Conservation (phyloP, 768 basidiomycete species). For the Termitomyces sp. region DNA sequence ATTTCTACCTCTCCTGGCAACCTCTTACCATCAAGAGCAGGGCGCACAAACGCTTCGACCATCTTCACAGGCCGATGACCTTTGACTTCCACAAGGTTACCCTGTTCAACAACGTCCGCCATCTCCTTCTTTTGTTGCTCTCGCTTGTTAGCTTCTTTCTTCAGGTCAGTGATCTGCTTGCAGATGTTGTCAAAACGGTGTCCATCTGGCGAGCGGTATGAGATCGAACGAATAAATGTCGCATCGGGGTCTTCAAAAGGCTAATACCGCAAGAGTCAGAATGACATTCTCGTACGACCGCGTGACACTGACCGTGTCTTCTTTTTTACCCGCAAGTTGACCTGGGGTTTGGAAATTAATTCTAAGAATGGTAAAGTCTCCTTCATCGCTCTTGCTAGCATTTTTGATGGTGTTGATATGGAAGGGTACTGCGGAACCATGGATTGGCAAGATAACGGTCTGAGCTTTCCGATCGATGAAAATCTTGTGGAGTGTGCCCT, state of each 20-base stretch:
- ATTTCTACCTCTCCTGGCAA: conserved; percentile 98
- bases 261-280: conserved; percentile 33
- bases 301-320: conserved; percentile 73
- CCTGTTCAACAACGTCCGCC: conserved; percentile 98
- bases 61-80: conserved; percentile 84
- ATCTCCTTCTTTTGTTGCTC: conserved; percentile 98
- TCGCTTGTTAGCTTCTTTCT: conserved; percentile 95
- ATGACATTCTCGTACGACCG: not conserved
- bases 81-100: conserved; percentile 82
- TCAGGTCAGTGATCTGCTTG: conserved; percentile 91
- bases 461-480: conserved; percentile 88
- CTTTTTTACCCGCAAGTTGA: conserved; percentile 96
- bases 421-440: conserved; percentile 95
- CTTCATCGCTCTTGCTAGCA: conserved; percentile 95
- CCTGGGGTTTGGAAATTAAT: conserved; percentile 99
- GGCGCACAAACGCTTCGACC: conserved; percentile 90
- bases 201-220: conserved; percentile 87
- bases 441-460: conserved; percentile 87
- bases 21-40: conserved; percentile 92
- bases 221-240: conserved; percentile 93
- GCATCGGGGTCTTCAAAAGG: conserved; percentile 97
- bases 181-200: conserved; percentile 87
- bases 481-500: conserved; percentile 52
- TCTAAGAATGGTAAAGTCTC: conserved; percentile 89
- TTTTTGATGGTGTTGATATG: conserved; percentile 99